These are phyloP conservation scores for Haematococcus sp. DNA, from an alignment of 139 green algal genomes.

Conservation along the genomic window DNA sequence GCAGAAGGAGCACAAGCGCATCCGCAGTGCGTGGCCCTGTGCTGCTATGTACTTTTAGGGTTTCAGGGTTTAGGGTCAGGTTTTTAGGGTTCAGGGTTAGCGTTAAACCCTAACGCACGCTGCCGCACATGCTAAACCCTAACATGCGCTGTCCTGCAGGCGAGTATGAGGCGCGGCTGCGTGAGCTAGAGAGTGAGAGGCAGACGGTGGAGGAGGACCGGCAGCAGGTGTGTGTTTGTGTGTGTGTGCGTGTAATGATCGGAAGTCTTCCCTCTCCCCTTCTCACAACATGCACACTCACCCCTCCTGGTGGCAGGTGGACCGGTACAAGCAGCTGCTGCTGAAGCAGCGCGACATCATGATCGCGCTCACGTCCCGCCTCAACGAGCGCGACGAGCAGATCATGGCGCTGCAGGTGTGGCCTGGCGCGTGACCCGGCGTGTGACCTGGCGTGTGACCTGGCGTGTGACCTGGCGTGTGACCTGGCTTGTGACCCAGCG, in stretches of 20 bases:
- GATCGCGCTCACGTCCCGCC: conserved; percentile 88
- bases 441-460: too few relatives aligned
- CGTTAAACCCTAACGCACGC: too few relatives aligned
- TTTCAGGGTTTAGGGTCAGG: too few relatives aligned
- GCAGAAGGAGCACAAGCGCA: conserved; percentile 69
- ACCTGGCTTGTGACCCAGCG: too few relatives aligned
- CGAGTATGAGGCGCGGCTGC: conserved; percentile 86
- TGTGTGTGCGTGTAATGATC: too few relatives aligned
- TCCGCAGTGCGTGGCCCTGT: conserved; percentile 49
- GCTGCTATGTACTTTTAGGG: too few relatives aligned
- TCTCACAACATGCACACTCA: background rate
- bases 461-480: too few relatives aligned
- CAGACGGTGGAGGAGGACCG: conserved; percentile 72
- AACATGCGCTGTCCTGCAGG: conserved; percentile 15
- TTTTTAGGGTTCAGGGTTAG: too few relatives aligned
- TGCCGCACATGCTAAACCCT: too few relatives aligned
- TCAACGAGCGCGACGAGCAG: conserved; percentile 92
- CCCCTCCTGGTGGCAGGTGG: conserved; percentile 49
- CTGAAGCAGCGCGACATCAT: conserved; percentile 98
- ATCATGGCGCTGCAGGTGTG: conserved; percentile 79
- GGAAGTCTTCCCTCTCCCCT: too few relatives aligned
- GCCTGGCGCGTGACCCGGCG: background rate
- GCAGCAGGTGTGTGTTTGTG: conserved; percentile 46
- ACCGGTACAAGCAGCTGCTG: conserved; percentile 89
- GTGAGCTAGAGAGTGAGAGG: conserved; percentile 80